A percentile compares a stretch with the other conserved stretches of the same genome.
phyloP scores from a whole-genome alignment of 2,329 filamentous ascomycete species.

The Sporothrix luriei region DNA sequence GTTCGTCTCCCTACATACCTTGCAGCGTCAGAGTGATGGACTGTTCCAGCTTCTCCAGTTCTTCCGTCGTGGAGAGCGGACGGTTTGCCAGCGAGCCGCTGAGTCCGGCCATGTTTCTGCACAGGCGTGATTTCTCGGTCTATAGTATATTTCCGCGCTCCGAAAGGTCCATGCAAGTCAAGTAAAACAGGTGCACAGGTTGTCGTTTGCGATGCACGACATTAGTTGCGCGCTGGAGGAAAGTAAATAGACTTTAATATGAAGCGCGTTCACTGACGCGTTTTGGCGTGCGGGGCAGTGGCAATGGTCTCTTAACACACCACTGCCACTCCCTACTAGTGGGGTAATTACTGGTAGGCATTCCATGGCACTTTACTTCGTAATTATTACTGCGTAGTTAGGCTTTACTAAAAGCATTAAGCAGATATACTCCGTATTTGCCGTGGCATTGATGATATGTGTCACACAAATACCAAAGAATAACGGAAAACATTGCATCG shows the following conservation, averaged over 20 bases:
- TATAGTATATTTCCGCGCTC: neutral
- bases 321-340: neutral
- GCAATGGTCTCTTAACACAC: constrained; percentile 1
- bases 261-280: constrained; percentile 27
- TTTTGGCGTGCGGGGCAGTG: constrained; percentile 27
- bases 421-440: neutral
- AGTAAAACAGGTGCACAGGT: neutral
- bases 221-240: neutral
- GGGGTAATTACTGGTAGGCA: neutral
- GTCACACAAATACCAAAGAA: neutral
- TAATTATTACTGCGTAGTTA: too few species aligned
- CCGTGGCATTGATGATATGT: neutral
- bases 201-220: neutral
- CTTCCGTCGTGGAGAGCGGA: constrained; percentile 81
- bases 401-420: neutral
- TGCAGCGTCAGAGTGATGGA: constrained; percentile 95
- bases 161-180: too few species aligned
- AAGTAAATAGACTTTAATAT: constrained; percentile 22
- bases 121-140: neutral
- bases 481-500: too few species aligned
- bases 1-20: constrained; percentile 54
- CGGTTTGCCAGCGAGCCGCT: constrained; percentile 50
- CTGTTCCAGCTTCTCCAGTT: constrained; percentile 93
- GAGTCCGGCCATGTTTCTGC: constrained; percentile 53
- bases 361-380: constrained; percentile 1